These are phyloP conservation scores for Phycomyces blakesleeanus DNA, from an alignment of 192 early-diverging fungal species.

Conservation along the genomic window DNA sequence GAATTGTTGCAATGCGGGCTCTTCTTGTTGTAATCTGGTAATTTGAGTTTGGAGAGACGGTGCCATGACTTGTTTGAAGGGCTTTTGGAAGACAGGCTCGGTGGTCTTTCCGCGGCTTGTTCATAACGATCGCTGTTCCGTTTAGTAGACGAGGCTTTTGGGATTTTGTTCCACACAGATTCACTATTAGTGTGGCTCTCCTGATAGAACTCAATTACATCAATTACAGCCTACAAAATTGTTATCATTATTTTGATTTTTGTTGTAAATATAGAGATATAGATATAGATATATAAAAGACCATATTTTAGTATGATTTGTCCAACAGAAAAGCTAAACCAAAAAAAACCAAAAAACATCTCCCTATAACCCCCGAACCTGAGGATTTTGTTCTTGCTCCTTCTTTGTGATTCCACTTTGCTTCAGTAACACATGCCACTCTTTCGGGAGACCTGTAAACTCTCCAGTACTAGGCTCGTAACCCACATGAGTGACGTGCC, in stretches of 20 bases:
- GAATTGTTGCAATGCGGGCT: neutral
- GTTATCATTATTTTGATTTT: too few species aligned
- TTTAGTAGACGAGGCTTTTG: constrained; percentile 11
- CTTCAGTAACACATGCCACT: constrained; percentile 87
- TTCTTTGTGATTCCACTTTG: constrained; percentile 92
- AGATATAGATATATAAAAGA: too few species aligned
- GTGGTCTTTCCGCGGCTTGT: neutral
- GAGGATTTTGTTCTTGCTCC: constrained; percentile 89
- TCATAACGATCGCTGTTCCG: neutral
- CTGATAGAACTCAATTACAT: constrained; percentile 80
- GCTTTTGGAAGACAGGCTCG: neutral
- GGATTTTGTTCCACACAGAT: constrained; percentile 29
- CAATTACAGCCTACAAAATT: constrained; percentile 66
- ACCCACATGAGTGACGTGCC: constrained; percentile 96
- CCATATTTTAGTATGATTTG: too few species aligned
- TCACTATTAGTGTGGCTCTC: constrained; percentile 37
- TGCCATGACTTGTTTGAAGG: neutral
- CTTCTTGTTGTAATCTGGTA: neutral
- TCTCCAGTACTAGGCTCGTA: constrained; percentile 95
- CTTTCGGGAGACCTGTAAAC: constrained; percentile 89
- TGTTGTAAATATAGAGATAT: too few species aligned
- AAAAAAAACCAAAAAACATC: too few species aligned
- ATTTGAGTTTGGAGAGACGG: constrained; percentile 4
- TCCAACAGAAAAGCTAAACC: too few species aligned
- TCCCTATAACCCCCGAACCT: constrained; percentile 39